Conservation (phyloP, 306 rosid species). For the Cicer arietinum region DNA sequence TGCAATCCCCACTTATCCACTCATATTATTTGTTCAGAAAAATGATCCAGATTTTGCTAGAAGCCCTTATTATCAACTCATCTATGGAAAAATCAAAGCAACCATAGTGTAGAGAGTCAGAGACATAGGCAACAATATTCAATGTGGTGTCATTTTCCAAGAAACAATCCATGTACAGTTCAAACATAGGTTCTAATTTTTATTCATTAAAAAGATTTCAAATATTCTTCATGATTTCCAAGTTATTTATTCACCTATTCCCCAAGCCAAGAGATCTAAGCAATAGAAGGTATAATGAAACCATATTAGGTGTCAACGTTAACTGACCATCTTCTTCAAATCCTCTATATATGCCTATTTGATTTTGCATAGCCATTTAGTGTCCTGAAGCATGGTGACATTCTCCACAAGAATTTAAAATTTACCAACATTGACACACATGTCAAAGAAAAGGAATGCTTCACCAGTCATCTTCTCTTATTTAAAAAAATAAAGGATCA, state of each 20-base stretch:
- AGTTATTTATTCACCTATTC: constrained; percentile 10
- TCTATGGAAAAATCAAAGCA: constrained; percentile 25
- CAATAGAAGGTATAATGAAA: neutral
- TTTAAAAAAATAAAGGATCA: neutral
- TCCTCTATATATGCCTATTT: constrained; percentile 17
- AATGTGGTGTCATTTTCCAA: constrained; percentile 16
- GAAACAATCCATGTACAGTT: constrained; percentile 18
- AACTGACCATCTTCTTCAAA: constrained; percentile 28
- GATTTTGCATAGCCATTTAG: neutral
- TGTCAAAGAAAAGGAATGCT: constrained; percentile 21
- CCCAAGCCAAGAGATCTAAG: constrained; percentile 18
- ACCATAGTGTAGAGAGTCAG: neutral
- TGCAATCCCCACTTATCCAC: neutral
- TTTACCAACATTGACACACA: neutral
- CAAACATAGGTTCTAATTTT: constrained; percentile 18
- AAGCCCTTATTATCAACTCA: neutral
- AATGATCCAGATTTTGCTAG: constrained; percentile 21
- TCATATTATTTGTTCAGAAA: neutral
- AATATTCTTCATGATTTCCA: constrained; percentile 23
- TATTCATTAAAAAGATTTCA: constrained; percentile 28
- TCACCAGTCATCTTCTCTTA: constrained; percentile 11
- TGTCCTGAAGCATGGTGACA: constrained; percentile 9
- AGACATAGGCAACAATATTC: constrained; percentile 21
- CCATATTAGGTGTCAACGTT: neutral
- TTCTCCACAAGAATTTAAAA: constrained; percentile 21